phyloP scores from a whole-genome alignment of 495 filamentous ascomycete species.

The Aspergillus biplanus region DNA sequence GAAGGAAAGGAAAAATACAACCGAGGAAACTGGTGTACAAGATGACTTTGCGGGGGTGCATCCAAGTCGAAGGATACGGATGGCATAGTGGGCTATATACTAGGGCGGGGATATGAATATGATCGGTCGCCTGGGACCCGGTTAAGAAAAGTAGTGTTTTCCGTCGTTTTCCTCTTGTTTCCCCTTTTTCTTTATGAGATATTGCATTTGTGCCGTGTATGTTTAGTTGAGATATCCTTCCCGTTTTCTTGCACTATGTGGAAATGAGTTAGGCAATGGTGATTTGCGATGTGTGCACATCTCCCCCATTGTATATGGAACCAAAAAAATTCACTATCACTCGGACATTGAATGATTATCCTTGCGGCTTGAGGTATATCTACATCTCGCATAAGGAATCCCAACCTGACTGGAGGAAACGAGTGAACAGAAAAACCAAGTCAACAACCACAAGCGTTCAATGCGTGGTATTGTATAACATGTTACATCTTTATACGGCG shows the following conservation, averaged over 20 bases:
- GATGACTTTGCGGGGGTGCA: constrained; percentile 55
- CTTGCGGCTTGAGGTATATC: constrained; percentile 9
- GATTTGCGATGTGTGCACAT: background rate
- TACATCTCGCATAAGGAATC: background rate
- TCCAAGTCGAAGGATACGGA: constrained; percentile 59
- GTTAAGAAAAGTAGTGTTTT: constrained; percentile 7
- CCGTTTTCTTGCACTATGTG: constrained; percentile 18
- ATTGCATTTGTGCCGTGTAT: background rate
- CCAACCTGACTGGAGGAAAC: background rate
- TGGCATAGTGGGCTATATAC: constrained; percentile 35
- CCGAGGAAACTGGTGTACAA: constrained; percentile 27
- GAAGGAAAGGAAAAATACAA: constrained; percentile 45
- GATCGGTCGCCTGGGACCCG: background rate
- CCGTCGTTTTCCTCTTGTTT: background rate
- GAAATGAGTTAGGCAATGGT: constrained; percentile 11
- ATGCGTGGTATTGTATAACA: constrained; percentile 31
- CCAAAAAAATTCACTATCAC: background rate
- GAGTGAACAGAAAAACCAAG: background rate
- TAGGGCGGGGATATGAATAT: background rate
- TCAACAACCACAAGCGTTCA: background rate
- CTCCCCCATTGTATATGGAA: background rate
- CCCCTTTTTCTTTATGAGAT: background rate
- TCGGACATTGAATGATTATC: background rate
- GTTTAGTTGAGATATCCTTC: constrained; percentile 24
- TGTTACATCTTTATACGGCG: constrained; percentile 37